Evolutionary conservation across 495 filamentous ascomycete species (phyloP).

Genomic region (Astrothelium macrocarpum): DNA sequence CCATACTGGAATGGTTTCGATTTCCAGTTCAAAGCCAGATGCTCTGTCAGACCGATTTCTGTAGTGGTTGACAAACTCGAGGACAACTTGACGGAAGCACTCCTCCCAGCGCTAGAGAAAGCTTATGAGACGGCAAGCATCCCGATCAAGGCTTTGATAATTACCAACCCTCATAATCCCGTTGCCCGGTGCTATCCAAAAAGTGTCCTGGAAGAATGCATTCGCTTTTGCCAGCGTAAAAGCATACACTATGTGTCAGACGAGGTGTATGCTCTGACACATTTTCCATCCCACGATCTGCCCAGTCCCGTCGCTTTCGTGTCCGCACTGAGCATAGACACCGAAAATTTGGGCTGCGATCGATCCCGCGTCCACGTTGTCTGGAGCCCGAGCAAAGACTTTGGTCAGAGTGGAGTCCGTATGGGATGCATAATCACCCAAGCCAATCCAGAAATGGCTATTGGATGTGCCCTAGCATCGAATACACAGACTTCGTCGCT

Average conservation of each 20-base stretch:
- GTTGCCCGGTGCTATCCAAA: background rate
- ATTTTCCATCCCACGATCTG: background rate
- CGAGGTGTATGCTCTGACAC: background rate
- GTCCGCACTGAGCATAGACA: background rate
- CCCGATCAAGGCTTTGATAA: background rate
- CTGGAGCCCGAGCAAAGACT: conserved; percentile 1
- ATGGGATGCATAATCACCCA: background rate
- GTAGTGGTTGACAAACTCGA: background rate
- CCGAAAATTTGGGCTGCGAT: background rate
- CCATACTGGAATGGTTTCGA: background rate
- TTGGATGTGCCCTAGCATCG: background rate
- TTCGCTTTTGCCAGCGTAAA: background rate
- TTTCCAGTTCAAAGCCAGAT: background rate
- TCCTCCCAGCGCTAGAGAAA: background rate
- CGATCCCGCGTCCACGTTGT: background rate
- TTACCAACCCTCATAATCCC: background rate
- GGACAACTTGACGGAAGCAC: background rate
- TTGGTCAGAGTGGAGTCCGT: background rate
- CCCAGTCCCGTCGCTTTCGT: background rate
- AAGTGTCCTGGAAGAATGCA: background rate
- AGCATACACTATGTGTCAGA: background rate
- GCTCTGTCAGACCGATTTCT: background rate
- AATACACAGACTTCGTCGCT: background rate
- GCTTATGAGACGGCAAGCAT: background rate
- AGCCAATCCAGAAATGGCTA: background rate